Evolutionary conservation across 108 stramenopile genomes (phyloP).

Genomic region (Fragilaria radians): DNA sequence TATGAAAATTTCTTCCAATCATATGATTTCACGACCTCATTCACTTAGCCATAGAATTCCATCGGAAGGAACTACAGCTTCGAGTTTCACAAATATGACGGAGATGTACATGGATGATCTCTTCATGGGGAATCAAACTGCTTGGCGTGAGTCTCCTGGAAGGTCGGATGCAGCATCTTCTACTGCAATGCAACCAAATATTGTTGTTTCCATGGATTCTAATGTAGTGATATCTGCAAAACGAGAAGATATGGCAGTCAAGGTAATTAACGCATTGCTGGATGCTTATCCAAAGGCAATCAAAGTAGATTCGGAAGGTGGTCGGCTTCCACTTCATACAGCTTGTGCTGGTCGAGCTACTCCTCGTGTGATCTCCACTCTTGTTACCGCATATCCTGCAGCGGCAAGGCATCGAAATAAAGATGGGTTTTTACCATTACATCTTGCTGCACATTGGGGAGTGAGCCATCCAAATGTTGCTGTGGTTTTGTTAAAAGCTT

Average conservation of each 20-base stretch:
- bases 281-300: conserved; percentile 73
- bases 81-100: conserved; percentile 25
- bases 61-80: conserved; percentile 17
- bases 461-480: conserved; percentile 73
- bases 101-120: conserved; percentile 32
- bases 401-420: conserved; percentile 77
- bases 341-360: conserved; percentile 79
- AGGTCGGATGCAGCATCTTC: neutral
- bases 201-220: conserved; percentile 26
- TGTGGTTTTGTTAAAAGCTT: conserved; percentile 53
- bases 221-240: conserved; percentile 27
- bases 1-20: conserved; percentile 1
- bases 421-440: conserved; percentile 76
- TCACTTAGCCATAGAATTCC: conserved; percentile 13
- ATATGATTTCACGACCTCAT: conserved; percentile 20
- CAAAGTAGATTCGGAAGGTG: conserved; percentile 74
- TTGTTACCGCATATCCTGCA: conserved; percentile 73
- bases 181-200: neutral
- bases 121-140: conserved; percentile 22
- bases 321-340: conserved; percentile 73
- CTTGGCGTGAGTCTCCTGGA: neutral
- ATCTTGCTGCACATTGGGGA: conserved; percentile 82
- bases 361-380: conserved; percentile 51
- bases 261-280: conserved; percentile 70
- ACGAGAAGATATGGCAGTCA: conserved; percentile 72